Evolutionary conservation across 2,329 filamentous ascomycete genomes (phyloP).

Genomic region (Leptosphaerulina australis): DNA sequence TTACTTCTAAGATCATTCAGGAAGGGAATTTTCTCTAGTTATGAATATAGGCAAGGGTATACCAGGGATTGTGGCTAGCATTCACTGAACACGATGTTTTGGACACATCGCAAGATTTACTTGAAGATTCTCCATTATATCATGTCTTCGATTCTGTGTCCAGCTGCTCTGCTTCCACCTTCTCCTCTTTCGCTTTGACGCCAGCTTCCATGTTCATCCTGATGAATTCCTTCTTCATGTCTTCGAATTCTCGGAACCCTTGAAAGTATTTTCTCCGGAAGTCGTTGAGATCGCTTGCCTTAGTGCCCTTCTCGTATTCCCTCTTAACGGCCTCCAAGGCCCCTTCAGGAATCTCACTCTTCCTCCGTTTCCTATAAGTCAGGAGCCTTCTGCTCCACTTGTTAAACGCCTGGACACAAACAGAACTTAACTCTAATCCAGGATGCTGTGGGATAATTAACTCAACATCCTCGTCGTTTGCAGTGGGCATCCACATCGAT

Average conservation of each 20-base stretch:
- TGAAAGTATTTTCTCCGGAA: constrained; percentile 65
- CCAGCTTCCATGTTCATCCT: constrained; percentile 27
- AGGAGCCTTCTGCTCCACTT: constrained; percentile 91
- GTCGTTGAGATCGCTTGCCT: constrained; percentile 70
- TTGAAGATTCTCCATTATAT: too few species aligned
- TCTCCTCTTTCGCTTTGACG: neutral
- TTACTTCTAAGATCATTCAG: neutral
- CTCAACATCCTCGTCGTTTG: constrained; percentile 66
- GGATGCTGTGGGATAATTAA: constrained; percentile 79
- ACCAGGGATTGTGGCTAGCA: neutral
- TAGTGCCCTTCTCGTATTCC: constrained; percentile 52
- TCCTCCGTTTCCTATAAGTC: constrained; percentile 76
- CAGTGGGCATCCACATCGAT: constrained; percentile 97
- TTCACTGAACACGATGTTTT: neutral
- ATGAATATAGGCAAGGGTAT: neutral
- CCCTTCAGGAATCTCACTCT: constrained; percentile 57
- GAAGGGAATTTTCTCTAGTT: neutral
- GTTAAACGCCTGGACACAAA: constrained; percentile 87
- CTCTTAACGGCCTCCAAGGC: constrained; percentile 30
- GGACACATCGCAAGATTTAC: neutral
- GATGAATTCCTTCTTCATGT: constrained; percentile 37
- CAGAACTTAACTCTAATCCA: constrained; percentile 71
- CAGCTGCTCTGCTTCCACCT: neutral
- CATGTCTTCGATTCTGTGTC: too few species aligned
- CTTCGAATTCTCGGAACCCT: constrained; percentile 47